Base-by-base conservation (phyloP, 1,139 yeast genomes). In the Nakaseomyces bracarensis region DNA sequence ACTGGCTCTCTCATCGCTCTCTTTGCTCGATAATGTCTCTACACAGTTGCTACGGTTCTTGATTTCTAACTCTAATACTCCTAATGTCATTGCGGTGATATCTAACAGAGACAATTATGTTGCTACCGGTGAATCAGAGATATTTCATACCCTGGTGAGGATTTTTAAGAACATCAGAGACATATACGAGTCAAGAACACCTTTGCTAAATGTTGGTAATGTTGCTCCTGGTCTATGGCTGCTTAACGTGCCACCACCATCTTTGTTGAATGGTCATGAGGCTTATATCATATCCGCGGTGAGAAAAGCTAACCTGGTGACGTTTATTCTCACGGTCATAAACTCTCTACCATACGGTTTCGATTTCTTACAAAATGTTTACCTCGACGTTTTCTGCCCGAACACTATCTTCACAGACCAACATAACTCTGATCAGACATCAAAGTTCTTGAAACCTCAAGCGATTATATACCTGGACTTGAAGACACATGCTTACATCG, bases 401-500 rank as follows among this genome's bases (percentile, higher is more conserved):
- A 72, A 75, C 23, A 35, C 39, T 5, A 36, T 36, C n/a, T 22
- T 27, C 9, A 22, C 26, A 5, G 38, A 23, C 15, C 29, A 35
- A 9, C 28, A 22, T 16, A 42, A 38, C 22, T 38, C 37, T 16
- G 58, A 54, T 15, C 53, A 50, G 34, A 48, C 51, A 23, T 60
- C 62, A 21, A 80, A 84, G 51, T 67, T 91, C 37, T 67, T 85
- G 46, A 87, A 87, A 59, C 77, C 83, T 5, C 95, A 84, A 52
- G 87, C 95, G 0, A 78, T 76, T 2, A 64, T 91, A 43, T 86
- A 73, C 53, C 69, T 91, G 41, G 96, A 91, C 53, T 70, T 91
- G 57, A 91, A 91, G 59, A 91, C 98, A 0, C 98, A 91, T 63
- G 96, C 96, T 0, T 91, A 79, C 56, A 87, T 91, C 20, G 81